Conservation (phyloP, 176 grass and related monocot species). For the Oryza glumipatula region DNA sequence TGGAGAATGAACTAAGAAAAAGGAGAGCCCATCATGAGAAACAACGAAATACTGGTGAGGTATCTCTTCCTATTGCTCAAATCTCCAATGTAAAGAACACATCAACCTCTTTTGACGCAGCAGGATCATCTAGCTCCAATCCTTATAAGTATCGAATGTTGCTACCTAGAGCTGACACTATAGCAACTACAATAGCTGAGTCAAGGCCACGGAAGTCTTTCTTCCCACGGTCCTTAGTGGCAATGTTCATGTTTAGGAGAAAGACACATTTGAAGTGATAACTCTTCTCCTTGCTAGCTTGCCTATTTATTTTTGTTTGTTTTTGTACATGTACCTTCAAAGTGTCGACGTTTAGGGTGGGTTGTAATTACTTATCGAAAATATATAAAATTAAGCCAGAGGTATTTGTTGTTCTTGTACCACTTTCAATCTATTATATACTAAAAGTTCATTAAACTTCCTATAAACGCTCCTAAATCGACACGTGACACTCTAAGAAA, state of each 20-base stretch:
- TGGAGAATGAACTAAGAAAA: slow-evolving; percentile 68
- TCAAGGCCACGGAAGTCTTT: slow-evolving; percentile 46
- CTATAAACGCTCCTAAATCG: too few species aligned
- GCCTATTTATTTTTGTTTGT: neutral
- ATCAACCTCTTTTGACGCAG: slow-evolving; percentile 33
- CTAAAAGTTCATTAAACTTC: too few species aligned
- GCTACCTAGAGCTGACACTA: slow-evolving; percentile 40
- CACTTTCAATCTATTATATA: neutral
- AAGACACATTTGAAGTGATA: slow-evolving; percentile 59
- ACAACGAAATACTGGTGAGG: neutral
- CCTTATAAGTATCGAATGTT: slow-evolving; percentile 7
- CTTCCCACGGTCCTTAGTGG: slow-evolving; percentile 56
- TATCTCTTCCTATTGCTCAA: slow-evolving; percentile 3
- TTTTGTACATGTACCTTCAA: slow-evolving; percentile 45
- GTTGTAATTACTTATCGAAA: neutral
- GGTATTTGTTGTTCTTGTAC: neutral
- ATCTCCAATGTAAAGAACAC: slow-evolving; percentile 26
- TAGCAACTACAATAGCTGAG: slow-evolving; percentile 28
- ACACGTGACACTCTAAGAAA: too few species aligned
- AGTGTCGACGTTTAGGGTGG: neutral
- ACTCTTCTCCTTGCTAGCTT: neutral
- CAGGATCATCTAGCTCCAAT: slow-evolving; percentile 15
- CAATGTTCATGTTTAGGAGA: slow-evolving; percentile 64
- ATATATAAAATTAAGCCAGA: neutral
- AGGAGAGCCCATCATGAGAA: slow-evolving; percentile 59